These are phyloP conservation scores for Didymella lethalis DNA, from an alignment of 2,329 filamentous ascomycete species.

Conservation along the genomic window DNA sequence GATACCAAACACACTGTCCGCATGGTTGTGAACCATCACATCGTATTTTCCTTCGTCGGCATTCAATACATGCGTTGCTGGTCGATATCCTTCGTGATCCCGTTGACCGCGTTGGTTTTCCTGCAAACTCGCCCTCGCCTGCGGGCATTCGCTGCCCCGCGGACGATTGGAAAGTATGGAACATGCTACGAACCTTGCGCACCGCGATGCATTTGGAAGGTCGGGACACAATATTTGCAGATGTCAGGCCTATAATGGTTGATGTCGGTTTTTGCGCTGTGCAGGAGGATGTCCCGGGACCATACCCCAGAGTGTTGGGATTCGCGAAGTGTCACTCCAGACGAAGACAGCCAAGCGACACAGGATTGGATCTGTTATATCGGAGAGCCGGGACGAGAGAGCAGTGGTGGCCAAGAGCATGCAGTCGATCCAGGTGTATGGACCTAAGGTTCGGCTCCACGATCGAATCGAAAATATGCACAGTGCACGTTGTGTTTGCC, in stretches of 20 bases:
- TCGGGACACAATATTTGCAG: conserved; percentile 20
- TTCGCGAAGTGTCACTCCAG: conserved; percentile 24
- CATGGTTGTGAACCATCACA: conserved; percentile 85
- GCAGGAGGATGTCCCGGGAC: conserved; percentile 13
- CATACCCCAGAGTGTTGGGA: conserved; percentile 23
- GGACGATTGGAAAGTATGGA: conserved; percentile 56
- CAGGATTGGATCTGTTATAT: conserved; percentile 28
- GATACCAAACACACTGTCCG: conserved; percentile 82
- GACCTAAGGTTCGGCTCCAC: conserved; percentile 10
- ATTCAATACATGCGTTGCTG: conserved; percentile 74
- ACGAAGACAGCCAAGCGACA: conserved; percentile 15
- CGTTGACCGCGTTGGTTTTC: conserved; percentile 48
- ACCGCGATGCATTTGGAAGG: conserved; percentile 11
- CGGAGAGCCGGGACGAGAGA: conserved; percentile 24
- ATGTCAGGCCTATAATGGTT: conserved; percentile 14
- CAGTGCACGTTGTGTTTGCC: conserved; percentile 6
- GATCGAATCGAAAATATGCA: conserved; percentile 5
- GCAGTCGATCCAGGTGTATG: conserved; percentile 9
- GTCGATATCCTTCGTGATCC: conserved; percentile 57
- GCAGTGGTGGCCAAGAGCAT: conserved; percentile 20
- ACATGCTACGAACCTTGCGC: conserved; percentile 47
- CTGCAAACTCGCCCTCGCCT: conserved; percentile 44
- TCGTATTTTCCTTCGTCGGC: conserved; percentile 81
- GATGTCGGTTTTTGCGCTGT: conserved; percentile 18
- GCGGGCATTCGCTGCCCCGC: conserved; percentile 43